These are phyloP conservation scores for Cryphonectria nitschkei DNA, from an alignment of 2,329 filamentous ascomycete species.

Conservation along the genomic window DNA sequence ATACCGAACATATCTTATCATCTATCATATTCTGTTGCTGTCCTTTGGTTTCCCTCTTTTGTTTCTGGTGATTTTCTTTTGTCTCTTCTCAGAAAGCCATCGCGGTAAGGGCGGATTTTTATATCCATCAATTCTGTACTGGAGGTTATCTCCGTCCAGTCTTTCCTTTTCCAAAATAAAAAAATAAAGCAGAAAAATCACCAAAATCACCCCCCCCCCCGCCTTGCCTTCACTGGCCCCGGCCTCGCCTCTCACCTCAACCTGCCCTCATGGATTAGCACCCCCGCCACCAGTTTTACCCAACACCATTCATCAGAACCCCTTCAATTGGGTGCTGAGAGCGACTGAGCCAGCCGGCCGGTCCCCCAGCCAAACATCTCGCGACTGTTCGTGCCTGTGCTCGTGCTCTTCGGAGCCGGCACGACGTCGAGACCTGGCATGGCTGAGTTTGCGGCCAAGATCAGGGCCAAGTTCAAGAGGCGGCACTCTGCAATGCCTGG, in stretches of 20 bases:
- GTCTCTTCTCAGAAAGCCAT: not conserved
- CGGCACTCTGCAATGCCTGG: slow-evolving; percentile 44
- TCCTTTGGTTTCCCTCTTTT: too few relatives aligned
- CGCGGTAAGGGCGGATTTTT: not conserved
- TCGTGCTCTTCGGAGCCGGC: not conserved
- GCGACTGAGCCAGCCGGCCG: not conserved
- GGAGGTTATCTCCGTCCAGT: not conserved
- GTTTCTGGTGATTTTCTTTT: not conserved
- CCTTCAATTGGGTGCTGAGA: not conserved
- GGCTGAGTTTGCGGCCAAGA: slow-evolving; percentile 52
- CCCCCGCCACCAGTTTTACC: not conserved
- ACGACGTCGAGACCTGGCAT: slow-evolving; percentile 35
- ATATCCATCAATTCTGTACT: not conserved
- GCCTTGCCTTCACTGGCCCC: not conserved
- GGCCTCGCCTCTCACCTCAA: not conserved
- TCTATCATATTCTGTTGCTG: not conserved
- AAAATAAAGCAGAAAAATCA: not conserved
- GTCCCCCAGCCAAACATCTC: not conserved
- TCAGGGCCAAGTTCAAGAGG: slow-evolving; percentile 51
- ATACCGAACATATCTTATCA: not conserved
- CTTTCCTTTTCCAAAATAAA: not conserved
- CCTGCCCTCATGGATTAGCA: not conserved
- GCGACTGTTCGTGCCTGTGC: not conserved
- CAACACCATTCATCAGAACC: not conserved
- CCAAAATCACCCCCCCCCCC: not conserved